phyloP scores from a whole-genome alignment of 1,284 basidiomycete species.

The Mixia osmundae region DNA sequence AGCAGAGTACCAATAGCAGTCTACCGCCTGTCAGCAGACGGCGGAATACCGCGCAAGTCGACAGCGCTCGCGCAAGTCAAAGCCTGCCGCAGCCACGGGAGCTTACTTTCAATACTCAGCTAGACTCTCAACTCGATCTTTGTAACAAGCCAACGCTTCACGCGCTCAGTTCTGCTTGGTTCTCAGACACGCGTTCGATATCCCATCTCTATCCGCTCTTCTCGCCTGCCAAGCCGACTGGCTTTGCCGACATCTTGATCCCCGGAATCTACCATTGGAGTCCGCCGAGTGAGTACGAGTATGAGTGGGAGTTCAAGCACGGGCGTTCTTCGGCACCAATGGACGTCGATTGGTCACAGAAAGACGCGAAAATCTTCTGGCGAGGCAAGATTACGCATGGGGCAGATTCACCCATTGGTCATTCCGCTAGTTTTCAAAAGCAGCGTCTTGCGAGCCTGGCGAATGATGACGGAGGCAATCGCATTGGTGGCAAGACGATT shows the following conservation, averaged over 20 bases:
- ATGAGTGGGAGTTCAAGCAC: constrained; percentile 45
- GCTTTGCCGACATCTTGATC: constrained; percentile 70
- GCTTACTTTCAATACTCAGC: constrained; percentile 20
- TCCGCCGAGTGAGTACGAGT: constrained; percentile 56
- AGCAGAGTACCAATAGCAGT: too few species aligned
- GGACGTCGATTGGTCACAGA: constrained; percentile 46
- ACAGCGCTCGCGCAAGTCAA: constrained; percentile 25
- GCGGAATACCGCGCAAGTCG: constrained; percentile 14
- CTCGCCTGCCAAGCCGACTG: constrained; percentile 58
- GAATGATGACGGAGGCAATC: constrained; percentile 10
- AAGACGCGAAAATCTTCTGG: constrained; percentile 51
- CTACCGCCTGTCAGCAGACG: not conserved
- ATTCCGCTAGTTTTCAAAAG: constrained; percentile 58
- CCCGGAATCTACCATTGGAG: constrained; percentile 86
- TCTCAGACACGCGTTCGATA: constrained; percentile 78
- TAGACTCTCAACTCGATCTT: constrained; percentile 45
- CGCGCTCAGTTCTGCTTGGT: constrained; percentile 73
- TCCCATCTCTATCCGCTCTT: constrained; percentile 67
- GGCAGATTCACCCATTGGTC: constrained; percentile 63
- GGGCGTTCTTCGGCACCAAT: constrained; percentile 14
- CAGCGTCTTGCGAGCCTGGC: constrained; percentile 35
- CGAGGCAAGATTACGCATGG: constrained; percentile 66
- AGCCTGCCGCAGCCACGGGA: constrained; percentile 37
- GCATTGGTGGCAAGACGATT: constrained; percentile 1
- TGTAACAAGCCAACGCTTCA: constrained; percentile 60